Evolutionary conservation across 495 filamentous ascomycete species (phyloP), one percentile per base, ranked within the genome.

Genomic region (Aspergillus kassunensis): DNA sequence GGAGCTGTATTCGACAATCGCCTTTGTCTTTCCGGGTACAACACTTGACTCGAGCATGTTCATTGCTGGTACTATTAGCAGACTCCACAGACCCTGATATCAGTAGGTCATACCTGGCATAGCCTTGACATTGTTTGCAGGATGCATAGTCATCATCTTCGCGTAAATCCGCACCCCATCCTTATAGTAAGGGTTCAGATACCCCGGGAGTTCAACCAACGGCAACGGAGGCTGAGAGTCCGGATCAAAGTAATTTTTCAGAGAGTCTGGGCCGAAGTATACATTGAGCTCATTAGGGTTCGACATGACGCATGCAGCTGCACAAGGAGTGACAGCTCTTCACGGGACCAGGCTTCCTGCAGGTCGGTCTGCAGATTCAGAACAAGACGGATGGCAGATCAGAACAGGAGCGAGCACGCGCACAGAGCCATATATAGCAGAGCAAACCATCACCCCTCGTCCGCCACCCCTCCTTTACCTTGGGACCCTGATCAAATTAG

Each of bases 101-200:
- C 2, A 18, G 18, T 20, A 16, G 2, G 15, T 7, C 69, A 9
- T 70, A 81, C 80, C 81, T 59, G 81, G 81, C 61, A 85, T 71
- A 4, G 78, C 76, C 51, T 85, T 85, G 58, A 85, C 81, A 55
- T 84, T 85, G 48, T 84, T 79, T 30, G 80, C 80, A 15, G 81
- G 81, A 51, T 80, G 75, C 67, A 75, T 73, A 15, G 77, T 81
- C 71, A 85, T 74, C 78, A 85, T 77, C 65, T 85, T 85, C 12
- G 80, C 80, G 56, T 80, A 85, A 44, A 85, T 81, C 15, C 80
- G 73, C 10, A 85, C 78, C 4, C 77, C 78, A 77, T 85, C 79
- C 21, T 71, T 25, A 23, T 70, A 62, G 42, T 73, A 78, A 9
- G 81, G 80, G 51, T 85, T 85, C 51, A 85, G 60, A 34, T 69